Evolutionary conservation across 2,329 filamentous ascomycete genomes (phyloP), one percentile per base, ranked within the genome.

Genomic region (Scortechinia acanthostroma): DNA sequence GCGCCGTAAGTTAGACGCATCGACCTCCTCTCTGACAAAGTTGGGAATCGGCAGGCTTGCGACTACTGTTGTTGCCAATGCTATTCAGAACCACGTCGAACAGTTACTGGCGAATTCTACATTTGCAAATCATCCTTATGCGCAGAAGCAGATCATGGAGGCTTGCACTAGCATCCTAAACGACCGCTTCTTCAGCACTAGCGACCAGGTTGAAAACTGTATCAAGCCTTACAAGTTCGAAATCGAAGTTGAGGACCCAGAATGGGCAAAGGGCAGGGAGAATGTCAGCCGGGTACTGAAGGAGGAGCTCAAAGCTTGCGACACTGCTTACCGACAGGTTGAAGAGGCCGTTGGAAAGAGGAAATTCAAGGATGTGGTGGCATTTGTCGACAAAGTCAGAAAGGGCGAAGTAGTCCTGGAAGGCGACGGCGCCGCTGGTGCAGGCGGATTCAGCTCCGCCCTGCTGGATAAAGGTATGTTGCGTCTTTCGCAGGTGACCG

Each of bases 151-250:
- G n/a, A 97, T 98, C 52, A 86, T 82, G 42, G 90, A 96, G 54
- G 91, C 93, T 1, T 89, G 90, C 1, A 86, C 88, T 0, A 86
- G 81, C 21, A 97, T 98, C 45, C 69, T 98, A 13, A 93, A 93
- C 52, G 93, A 98, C 56, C 77, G 91, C 14, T 95, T 95, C 51
- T 97, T 96, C 66, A 93, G 91, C 64, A 98, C 94, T 1, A 93
- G 88, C 50, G 94, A 98, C 57, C 93, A 97, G 65, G 88, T 98
- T 1, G 93, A 98, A 63, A 97, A 97, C 59, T 98, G 91, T 60
- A 94, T 98, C 65, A 98, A 98, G 64, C 93, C 94, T 0, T 98
- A 91, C 71, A 98, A 98, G 61, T 97, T 91, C 53, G 90, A 96
- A 50, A 95, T 98, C 47, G 93, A 98, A 55, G 83, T 98, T 40